Base-by-base conservation (phyloP, 176 grass and related monocot genomes). In the Zoysia pacifica region DNA sequence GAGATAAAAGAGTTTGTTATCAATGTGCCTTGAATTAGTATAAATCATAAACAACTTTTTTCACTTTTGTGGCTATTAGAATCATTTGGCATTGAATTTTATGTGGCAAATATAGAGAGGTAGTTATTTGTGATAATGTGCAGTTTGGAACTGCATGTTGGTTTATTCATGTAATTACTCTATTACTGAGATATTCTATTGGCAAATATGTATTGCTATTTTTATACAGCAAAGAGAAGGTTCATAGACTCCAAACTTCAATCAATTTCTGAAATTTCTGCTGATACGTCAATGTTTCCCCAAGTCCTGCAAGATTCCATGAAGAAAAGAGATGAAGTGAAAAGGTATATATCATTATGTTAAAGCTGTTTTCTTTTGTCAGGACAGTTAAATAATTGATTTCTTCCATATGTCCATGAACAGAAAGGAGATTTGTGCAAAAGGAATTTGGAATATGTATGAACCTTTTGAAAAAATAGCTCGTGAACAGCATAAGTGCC, bases 371-470 rank as follows among this genome's bases (percentile, higher is more conserved):
- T 64, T 70, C 53, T 72, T 9, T 79, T 9, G 11, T 62, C 15
- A 7, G 39, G 48, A 69, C 37, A 19, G 36, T 16, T 53, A 60
- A 73, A 65, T 83, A 39, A 75, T 42, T 86, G 48, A 12, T 74
- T 74, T 62, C 14, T 75, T 56, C 64, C 58, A 37, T 71, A 73
- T 84, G 72, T 16, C 7, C 13, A 6, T 54, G 60, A 47, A 51
- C 85, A 93, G 94, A 67, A 82, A 90, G 46, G 90, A 85, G 52
- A 97, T 74, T 59, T 86, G 67, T 38, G 85, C 89, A 37, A 93
- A 92, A 60, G 91, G 91, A 77, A 97, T 97, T 89, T 77, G 91
- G 45, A 53, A 92, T 66, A 94, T 97, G 91, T 94, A 90, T 77
- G 89, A 85, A 28, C 91, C 94, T 83, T 97, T 92, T 81, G 91